Percentiles rank a stretch among this genome's conserved stretches.
These are phyloP conservation scores for Incumbomyces lentus DNA, from an alignment of 2,329 filamentous ascomycete species.

Conservation along the genomic window DNA sequence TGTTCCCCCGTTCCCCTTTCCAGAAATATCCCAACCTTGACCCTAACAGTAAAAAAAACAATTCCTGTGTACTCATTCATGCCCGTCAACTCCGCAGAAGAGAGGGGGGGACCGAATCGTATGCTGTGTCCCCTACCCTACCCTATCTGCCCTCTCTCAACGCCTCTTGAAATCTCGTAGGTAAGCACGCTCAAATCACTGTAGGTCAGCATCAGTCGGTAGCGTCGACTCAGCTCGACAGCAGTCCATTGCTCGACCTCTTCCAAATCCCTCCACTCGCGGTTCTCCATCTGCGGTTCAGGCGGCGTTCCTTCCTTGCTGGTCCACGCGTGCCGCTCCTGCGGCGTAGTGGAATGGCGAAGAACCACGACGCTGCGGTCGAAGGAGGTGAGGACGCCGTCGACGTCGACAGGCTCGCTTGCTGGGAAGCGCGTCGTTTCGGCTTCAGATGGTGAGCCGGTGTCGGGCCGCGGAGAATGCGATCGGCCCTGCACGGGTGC, in stretches of 20 bases:
- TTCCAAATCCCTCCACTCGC: conserved; percentile 14
- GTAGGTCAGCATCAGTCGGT: conserved; percentile 47
- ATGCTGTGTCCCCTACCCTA: not conserved
- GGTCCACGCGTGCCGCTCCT: conserved; percentile 3
- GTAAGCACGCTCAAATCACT: conserved; percentile 46
- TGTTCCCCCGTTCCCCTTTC: no score
- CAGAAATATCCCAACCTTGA: no score
- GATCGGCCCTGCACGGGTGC: conserved; percentile 44
- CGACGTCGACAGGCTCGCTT: conserved; percentile 7
- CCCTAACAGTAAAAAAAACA: no score
- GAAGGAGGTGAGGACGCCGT: conserved; percentile 18
- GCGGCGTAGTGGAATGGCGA: not conserved
- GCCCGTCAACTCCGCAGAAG: no score
- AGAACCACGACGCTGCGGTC: conserved; percentile 13
- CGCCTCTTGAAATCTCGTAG: conserved; percentile 43
- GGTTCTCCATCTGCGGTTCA: conserved; percentile 5
- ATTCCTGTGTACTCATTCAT: no score
- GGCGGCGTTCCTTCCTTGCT: not conserved
- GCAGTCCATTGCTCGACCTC: conserved; percentile 27
- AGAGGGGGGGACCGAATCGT: no score
- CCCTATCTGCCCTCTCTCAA: conserved; percentile 14
- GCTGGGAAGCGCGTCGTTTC: conserved; percentile 4
- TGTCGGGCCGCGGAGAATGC: not conserved
- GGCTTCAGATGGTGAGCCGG: not conserved
- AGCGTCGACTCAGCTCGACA: conserved; percentile 33